Conservation (phyloP, 768 basidiomycete species). For the Boletus reticuloceps region DNA sequence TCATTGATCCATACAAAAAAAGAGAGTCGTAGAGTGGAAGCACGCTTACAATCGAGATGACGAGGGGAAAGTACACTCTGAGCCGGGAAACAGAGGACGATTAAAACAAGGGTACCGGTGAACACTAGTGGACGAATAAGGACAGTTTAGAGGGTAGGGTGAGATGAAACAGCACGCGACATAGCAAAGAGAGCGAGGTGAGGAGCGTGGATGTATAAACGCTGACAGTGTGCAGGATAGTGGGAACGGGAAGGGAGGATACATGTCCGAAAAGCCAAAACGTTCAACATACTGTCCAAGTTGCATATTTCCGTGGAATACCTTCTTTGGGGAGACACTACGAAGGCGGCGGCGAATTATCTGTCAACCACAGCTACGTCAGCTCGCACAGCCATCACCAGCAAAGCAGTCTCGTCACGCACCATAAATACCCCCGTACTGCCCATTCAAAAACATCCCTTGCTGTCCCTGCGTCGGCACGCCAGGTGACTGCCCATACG, state of each 20-base stretch:
- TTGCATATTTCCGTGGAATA: neutral
- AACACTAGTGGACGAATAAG: neutral
- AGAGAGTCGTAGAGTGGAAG: neutral
- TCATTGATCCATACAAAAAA: neutral
- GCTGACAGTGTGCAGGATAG: neutral
- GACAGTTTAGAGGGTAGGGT: too few species aligned
- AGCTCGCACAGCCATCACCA: neutral
- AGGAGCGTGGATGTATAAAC: neutral
- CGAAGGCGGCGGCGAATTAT: constrained; percentile 7
- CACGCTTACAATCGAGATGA: neutral
- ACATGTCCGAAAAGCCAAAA: neutral
- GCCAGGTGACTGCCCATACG: constrained; percentile 30
- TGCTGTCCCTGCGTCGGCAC: constrained; percentile 16
- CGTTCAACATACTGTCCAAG: neutral
- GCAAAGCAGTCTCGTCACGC: constrained; percentile 2
- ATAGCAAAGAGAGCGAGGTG: neutral
- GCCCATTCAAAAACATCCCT: constrained; percentile 22
- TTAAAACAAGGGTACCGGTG: neutral
- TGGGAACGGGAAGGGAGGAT: neutral
- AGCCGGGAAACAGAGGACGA: neutral
- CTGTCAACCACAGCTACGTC: constrained; percentile 1
- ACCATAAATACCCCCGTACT: constrained; percentile 30
- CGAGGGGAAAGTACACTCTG: neutral
- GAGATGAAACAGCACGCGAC: neutral
- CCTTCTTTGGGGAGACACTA: neutral